phyloP scores from a whole-genome alignment of 257 asterid genomes.

The Anisodus tanguticus region DNA sequence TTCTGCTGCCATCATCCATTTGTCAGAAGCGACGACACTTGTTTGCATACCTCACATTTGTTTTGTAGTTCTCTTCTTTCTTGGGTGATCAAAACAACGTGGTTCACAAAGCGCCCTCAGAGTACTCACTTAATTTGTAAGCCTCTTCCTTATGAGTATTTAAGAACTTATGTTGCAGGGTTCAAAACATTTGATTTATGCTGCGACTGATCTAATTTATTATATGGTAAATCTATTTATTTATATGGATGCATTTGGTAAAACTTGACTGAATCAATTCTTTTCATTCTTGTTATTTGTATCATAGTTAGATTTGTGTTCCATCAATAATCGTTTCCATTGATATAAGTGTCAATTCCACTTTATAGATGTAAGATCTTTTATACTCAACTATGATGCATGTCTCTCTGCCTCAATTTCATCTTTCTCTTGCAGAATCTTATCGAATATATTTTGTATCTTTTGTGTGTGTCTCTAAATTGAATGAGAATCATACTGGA shows the following conservation, averaged over 20 bases:
- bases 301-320: not conserved
- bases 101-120: not conserved
- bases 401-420: not conserved
- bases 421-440: not conserved
- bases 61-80: not conserved
- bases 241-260: not conserved
- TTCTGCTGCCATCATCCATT: too few relatives aligned
- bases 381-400: not conserved
- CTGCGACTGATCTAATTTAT: not conserved
- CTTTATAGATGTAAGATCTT: not conserved
- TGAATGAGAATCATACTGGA: not conserved
- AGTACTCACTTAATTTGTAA: not conserved
- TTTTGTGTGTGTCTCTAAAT: not conserved
- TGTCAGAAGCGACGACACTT: not conserved
- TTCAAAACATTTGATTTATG: not conserved
- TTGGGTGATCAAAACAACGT: not conserved
- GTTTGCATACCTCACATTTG: not conserved
- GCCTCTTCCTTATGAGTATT: not conserved
- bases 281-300: not conserved
- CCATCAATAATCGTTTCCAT: not conserved
- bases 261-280: not conserved
- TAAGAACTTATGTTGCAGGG: not conserved
- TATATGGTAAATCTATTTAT: not conserved
- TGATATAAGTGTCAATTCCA: not conserved
- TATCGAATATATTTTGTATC: not conserved